Conservation (phyloP, 345 rosid species). For the Populus davidiana region DNA sequence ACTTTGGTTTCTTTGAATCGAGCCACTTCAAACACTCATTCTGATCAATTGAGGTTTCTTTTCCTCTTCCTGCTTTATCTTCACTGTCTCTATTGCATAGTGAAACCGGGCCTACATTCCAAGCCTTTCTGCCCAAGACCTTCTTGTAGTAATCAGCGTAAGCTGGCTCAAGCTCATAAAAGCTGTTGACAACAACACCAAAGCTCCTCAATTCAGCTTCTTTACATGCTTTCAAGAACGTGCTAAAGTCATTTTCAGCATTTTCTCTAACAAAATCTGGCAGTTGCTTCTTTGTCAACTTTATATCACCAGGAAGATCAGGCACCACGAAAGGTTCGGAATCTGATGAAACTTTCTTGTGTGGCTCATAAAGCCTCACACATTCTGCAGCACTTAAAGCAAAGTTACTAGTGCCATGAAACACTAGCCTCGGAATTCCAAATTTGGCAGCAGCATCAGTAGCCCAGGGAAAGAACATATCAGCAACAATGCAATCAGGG, state of each 20-base stretch:
- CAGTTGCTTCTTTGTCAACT: constrained; percentile 18
- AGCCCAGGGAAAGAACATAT: constrained; percentile 37
- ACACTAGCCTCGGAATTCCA: constrained; percentile 36
- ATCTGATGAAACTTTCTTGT: constrained; percentile 27
- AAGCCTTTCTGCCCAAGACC: constrained; percentile 42
- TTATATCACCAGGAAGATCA: constrained; percentile 29
- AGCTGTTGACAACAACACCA: constrained; percentile 65
- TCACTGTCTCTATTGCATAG: constrained; percentile 24
- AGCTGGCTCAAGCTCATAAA: constrained; percentile 63
- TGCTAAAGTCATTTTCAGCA: constrained; percentile 10
- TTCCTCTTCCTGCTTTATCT: constrained; percentile 38
- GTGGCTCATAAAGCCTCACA: constrained; percentile 15
- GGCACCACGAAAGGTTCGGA: constrained; percentile 32
- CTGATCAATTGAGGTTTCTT: constrained; percentile 13
- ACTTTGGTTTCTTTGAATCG: constrained; percentile 13
- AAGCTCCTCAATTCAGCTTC: constrained; percentile 50
- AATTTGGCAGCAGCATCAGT: constrained; percentile 21
- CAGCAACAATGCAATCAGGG: constrained; percentile 31
- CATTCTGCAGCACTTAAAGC: not conserved
- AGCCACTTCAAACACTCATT: constrained; percentile 21
- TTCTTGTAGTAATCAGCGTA: constrained; percentile 45
- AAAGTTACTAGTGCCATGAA: constrained; percentile 38
- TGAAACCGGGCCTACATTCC: constrained; percentile 59
- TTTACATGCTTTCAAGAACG: constrained; percentile 9
- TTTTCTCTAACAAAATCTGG: not conserved